phyloP scores from a whole-genome alignment of 768 basidiomycete genomes.

The Pilatotrama ljubarskyi region DNA sequence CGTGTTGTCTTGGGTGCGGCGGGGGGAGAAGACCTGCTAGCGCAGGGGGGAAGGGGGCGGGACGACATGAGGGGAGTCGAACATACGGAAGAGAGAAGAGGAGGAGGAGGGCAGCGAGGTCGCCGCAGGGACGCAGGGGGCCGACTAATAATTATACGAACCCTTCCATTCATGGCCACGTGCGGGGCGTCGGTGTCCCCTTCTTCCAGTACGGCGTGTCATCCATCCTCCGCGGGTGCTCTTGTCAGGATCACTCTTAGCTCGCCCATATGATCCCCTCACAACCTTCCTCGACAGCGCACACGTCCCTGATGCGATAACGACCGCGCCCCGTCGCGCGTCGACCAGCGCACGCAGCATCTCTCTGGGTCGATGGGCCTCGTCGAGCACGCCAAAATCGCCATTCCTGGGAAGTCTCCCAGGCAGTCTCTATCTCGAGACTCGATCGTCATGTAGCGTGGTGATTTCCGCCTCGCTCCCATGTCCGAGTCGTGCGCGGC shows the following conservation, averaged over 20 bases:
- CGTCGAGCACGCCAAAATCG: neutral
- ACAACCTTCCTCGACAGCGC: neutral
- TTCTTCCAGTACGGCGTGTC: slow-evolving; percentile 5
- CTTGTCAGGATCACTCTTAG: neutral
- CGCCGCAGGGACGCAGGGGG: neutral
- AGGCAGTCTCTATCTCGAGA: neutral
- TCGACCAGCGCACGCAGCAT: neutral
- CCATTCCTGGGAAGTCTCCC: slow-evolving; percentile 4
- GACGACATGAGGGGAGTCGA: slow-evolving; percentile 18
- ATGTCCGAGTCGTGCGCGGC: neutral
- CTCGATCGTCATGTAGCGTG: slow-evolving; percentile 16
- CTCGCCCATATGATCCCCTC: neutral
- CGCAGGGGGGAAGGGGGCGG: slow-evolving; percentile 15
- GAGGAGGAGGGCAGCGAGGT: slow-evolving; percentile 1
- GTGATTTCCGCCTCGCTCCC: slow-evolving; percentile 13
- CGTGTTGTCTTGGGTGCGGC: slow-evolving; percentile 30
- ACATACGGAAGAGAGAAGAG: slow-evolving; percentile 11
- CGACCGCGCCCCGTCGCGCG: neutral
- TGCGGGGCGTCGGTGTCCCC: slow-evolving; percentile 3
- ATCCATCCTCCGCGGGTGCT: neutral
- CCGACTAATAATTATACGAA: slow-evolving; percentile 1
- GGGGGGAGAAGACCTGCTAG: slow-evolving; percentile 16
- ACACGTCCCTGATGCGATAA: neutral
- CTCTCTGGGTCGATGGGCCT: neutral
- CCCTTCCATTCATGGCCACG: slow-evolving; percentile 15